Evolutionary conservation across 2,329 filamentous ascomycete genomes (phyloP), one percentile per base, ranked within the genome.

Genomic region (Penicillium verrucosum): DNA sequence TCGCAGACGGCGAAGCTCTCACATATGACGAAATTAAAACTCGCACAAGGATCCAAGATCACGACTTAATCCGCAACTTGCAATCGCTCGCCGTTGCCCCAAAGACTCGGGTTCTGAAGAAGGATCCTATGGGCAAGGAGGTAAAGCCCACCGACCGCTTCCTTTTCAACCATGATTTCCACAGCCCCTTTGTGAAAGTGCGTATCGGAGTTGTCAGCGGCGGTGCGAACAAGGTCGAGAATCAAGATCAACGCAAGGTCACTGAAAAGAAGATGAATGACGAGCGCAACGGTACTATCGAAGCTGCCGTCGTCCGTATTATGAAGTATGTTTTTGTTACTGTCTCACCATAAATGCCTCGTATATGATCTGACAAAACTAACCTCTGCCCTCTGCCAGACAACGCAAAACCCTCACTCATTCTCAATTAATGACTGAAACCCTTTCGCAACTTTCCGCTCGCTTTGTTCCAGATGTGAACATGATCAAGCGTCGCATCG

Each of bases 161-260:
- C 73, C 82, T 78, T 9, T 96, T 92, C 80, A 97, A 97, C 70
- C 79, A 86, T 32, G 80, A 85, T 14, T 97, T 96, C 75, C 81
- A 85, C 46, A 92, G 89, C 76, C 92, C 90, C 70, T 86, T 89
- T 48, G 82, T 94, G 68, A 91, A 90, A 72, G 90, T 97, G 75
- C 96, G 96, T 73, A 90, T 94, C 21, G 90, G 90, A 23, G 88
- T 94, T 5, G 89, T 96, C 64, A 89, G 81, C 50, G 75, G 85
- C 48, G 85, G 86, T 1, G 84, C 87, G 18, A 95, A 91, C 71
- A 94, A 91, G 75, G 89, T 96, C 0, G 93, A 97, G 75, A 90
- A 85, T 51, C 79, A 82, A 51, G 78, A 80, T 32, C 85, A 87
- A 72, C 78, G 85, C 42, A 73, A 73, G 42, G 76, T 78, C 47